Evolutionary conservation across 202 grass and related monocot species (phyloP), one percentile per base, ranked within the genome.

Genomic region (Setaria viridis): DNA sequence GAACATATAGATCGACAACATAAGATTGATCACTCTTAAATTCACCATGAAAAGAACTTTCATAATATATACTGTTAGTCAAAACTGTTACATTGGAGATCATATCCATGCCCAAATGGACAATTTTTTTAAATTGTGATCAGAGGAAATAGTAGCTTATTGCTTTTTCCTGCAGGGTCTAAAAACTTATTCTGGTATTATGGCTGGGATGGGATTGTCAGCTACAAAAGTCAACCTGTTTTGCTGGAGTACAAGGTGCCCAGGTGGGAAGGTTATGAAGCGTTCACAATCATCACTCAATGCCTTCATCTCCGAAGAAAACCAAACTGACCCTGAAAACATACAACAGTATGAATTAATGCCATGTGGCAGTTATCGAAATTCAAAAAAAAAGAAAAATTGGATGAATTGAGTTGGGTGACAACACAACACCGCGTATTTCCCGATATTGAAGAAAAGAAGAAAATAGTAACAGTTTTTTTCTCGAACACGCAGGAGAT

Each of bases 241-340:
- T 99, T 97, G 87, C 97, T 99, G 60, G 97, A 99, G 87, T 97
- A 99, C 25, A 20, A 99, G 76, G 83, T 99, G 97, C 12, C 97
- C 97, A 91, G 97, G 97, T 73, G 91, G 97, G 17, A 99, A 99
- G 16, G 90, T 84, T 66, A 99, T 89, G 80, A 99, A 99, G 60
- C 97, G 90, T 73, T 99, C 92, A 10, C 97, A 99, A 55, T 99
- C 97, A 91, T 99, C 97, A 83, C 94, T 99, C 45, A 99, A 62
- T 35, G 94, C 97, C 81, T 99, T 99, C 97, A 99, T 99, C 93
- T 99, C 97, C 73, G 97, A 99, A 78, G 97, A 88, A 85, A 99
- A 96, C 97, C 97, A 99, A 91, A 94, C 69, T 43, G 97, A 99
- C 53, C 97, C 97, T 99, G 92, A 80, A 85, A 93, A 89, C 50